phyloP scores from a whole-genome alignment of 306 rosid genomes.

The Casuarina glauca region DNA sequence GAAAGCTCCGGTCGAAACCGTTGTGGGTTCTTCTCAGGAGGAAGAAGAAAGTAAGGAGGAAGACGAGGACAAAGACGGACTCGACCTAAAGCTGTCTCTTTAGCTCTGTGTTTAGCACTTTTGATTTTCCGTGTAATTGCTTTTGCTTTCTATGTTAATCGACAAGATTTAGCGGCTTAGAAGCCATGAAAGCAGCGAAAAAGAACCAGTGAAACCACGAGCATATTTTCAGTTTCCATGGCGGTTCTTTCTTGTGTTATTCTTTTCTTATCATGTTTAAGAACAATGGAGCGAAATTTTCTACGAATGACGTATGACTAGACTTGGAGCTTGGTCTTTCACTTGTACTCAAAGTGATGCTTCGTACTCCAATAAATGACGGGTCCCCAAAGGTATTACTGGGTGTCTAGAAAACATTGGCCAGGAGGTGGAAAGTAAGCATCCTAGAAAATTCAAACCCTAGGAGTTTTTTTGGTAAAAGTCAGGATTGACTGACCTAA shows the following conservation, averaged over 20 bases:
- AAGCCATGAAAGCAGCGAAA: too few relatives aligned
- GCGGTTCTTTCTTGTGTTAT: background rate
- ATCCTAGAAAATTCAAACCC: background rate
- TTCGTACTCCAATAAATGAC: background rate
- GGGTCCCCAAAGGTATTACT: background rate
- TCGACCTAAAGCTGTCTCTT: slow-evolving; percentile 51
- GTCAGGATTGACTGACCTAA: too few relatives aligned
- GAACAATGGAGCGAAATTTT: background rate
- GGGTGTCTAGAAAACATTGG: background rate
- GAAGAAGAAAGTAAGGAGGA: background rate
- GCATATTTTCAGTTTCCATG: background rate
- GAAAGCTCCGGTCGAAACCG: background rate
- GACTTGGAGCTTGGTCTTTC: background rate
- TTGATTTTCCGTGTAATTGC: too few relatives aligned
- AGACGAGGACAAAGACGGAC: slow-evolving; percentile 15
- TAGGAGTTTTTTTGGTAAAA: background rate
- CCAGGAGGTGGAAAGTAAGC: background rate
- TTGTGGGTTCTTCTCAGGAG: slow-evolving; percentile 1
- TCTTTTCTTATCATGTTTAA: background rate
- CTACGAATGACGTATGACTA: background rate
- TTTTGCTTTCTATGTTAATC: too few relatives aligned
- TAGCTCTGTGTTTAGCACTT: background rate
- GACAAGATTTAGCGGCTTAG: too few relatives aligned
- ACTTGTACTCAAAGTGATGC: background rate
- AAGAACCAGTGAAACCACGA: too few relatives aligned